These are phyloP conservation scores for Wickerhamiella kazuoi DNA, from an alignment of 805 yeast genomes.

Conservation along the genomic window DNA sequence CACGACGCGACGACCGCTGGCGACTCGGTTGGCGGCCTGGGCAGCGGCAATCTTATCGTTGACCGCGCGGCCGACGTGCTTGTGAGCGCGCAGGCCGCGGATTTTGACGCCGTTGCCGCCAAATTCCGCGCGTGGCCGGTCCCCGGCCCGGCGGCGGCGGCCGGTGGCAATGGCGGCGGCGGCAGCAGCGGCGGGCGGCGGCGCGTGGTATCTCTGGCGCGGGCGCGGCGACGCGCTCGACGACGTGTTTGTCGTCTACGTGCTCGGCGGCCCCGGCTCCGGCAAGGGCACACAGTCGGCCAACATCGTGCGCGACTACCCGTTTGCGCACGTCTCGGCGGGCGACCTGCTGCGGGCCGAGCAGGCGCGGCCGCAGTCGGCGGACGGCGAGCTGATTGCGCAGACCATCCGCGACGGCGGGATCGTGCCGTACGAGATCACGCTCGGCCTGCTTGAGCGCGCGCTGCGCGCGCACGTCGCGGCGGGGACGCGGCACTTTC, in stretches of 20 bases:
- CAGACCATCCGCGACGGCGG: constrained; percentile 69
- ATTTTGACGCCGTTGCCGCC: neutral
- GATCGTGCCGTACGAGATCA: constrained; percentile 86
- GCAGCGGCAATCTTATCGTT: neutral
- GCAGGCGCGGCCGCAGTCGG: constrained; percentile 63
- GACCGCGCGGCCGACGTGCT: neutral
- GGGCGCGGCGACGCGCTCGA: too few species aligned
- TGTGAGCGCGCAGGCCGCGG: neutral
- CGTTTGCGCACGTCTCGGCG: constrained; percentile 83
- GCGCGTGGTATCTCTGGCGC: too few species aligned
- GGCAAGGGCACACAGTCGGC: constrained; percentile 97
- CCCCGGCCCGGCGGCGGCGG: too few species aligned
- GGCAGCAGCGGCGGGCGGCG: too few species aligned
- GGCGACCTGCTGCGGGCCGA: constrained; percentile 92
- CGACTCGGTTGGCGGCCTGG: neutral
- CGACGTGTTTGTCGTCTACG: constrained; percentile 68
- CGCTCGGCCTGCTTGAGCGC: constrained; percentile 63
- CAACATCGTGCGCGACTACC: constrained; percentile 59
- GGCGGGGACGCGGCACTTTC: constrained; percentile 42
- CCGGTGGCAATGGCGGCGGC: too few species aligned
- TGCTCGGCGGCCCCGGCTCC: constrained; percentile 94
- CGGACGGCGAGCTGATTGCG: constrained; percentile 73
- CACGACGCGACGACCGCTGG: neutral
- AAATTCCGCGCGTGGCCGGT: neutral
- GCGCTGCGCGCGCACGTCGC: constrained; percentile 42